Percentiles rank a stretch among this genome's conserved stretches.
Conservation (phyloP, 176 grass and related monocot species). For the Ensete ventricosum region DNA sequence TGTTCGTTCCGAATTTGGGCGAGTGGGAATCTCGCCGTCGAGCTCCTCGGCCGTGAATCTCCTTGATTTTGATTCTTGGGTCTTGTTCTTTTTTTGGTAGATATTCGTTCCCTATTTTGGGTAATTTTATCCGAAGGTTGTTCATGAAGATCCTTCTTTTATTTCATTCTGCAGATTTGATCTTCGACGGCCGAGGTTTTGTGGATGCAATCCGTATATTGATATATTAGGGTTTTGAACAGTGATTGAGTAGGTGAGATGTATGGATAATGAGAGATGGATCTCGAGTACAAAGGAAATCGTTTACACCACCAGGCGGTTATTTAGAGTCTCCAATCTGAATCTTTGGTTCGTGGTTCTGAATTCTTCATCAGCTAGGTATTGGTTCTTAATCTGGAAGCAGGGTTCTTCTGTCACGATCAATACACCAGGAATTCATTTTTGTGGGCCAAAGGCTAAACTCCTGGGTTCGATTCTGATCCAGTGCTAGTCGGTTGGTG, state of each 20-base stretch:
- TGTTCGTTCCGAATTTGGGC: not conserved
- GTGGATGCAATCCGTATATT: not conserved
- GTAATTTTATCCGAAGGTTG: not conserved
- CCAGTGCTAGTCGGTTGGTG: not conserved
- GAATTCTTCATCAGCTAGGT: not conserved
- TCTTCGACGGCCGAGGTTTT: not conserved
- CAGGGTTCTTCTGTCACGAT: not conserved
- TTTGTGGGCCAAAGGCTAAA: not conserved
- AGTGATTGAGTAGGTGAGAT: not conserved
- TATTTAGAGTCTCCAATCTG: slow-evolving; percentile 6
- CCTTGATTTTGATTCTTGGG: not conserved
- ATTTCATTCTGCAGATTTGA: not conserved
- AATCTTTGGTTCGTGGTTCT: not conserved
- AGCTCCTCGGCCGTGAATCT: not conserved
- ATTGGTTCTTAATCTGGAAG: not conserved
- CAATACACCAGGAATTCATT: not conserved
- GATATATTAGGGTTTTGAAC: not conserved
- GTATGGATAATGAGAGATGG: slow-evolving; percentile 15
- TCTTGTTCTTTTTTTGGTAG: not conserved
- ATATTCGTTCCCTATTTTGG: not conserved
- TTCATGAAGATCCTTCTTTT: not conserved
- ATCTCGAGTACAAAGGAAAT: slow-evolving; percentile 20
- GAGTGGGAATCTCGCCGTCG: not conserved
- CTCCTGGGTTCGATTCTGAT: not conserved
- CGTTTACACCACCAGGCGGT: slow-evolving; percentile 19